Conservation (phyloP, 2,329 filamentous ascomycete genomes). For the Diaporthe longicolla region DNA sequence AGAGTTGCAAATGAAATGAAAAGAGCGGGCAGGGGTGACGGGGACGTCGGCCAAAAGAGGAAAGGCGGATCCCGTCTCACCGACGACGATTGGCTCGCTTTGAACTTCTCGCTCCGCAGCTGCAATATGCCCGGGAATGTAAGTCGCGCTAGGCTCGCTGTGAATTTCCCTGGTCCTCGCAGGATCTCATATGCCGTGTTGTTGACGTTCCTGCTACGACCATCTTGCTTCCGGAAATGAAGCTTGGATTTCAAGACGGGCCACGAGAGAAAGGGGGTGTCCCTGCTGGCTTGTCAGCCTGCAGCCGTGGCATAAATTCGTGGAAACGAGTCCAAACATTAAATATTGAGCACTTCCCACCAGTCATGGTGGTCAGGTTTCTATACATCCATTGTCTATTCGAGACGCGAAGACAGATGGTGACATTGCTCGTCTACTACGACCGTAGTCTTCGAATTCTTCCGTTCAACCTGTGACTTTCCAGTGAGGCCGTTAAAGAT, state of each 20-base stretch:
- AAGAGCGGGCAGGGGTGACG: no score
- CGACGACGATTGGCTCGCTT: slow-evolving; percentile 20
- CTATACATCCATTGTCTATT: not conserved
- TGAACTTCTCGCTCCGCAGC: not conserved
- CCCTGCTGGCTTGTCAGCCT: not conserved
- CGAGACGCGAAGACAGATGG: not conserved
- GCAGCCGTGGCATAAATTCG: not conserved
- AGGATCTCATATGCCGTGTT: not conserved
- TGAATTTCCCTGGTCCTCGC: not conserved
- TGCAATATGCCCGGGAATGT: not conserved
- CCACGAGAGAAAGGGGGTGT: not conserved
- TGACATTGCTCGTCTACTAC: no score
- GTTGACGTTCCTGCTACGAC: not conserved
- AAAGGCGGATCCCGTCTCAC: not conserved
- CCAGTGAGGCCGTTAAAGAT: not conserved
- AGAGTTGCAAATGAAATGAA: not conserved
- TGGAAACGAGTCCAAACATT: not conserved
- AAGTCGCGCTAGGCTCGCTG: not conserved
- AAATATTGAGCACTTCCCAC: not conserved
- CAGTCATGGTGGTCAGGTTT: no score
- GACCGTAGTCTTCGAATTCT: not conserved
- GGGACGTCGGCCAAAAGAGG: not conserved
- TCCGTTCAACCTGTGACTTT: not conserved
- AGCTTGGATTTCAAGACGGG: not conserved
- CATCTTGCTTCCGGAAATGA: slow-evolving; percentile 28